phyloP scores from a whole-genome alignment of 75 land plant species.

The Larix kaempferi region DNA sequence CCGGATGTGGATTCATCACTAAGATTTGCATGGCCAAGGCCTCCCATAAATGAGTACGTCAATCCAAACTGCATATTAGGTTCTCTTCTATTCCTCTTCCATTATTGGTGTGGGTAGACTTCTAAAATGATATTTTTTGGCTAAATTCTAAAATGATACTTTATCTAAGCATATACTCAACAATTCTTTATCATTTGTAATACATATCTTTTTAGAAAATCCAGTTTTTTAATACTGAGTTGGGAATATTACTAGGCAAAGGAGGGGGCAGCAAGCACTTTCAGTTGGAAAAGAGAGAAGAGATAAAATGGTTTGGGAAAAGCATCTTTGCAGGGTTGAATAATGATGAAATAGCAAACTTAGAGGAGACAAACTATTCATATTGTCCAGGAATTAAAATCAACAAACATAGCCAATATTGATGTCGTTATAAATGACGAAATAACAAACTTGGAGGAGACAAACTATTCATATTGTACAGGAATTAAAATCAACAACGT shows the following conservation, averaged over 20 bases:
- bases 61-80: background rate
- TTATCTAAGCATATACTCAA: background rate
- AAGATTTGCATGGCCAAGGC: too few relatives aligned
- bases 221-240: slow-evolving; percentile 29
- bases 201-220: background rate
- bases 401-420: slow-evolving; percentile 22
- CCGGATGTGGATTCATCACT: too few relatives aligned
- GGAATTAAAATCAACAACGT: slow-evolving; percentile 47
- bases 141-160: background rate
- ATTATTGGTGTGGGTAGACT: background rate
- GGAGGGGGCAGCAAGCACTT: slow-evolving; percentile 80
- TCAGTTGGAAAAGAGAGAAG: slow-evolving; percentile 80
- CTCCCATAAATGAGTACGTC: too few relatives aligned
- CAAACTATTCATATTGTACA: slow-evolving; percentile 63
- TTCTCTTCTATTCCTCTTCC: background rate
- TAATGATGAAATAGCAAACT: slow-evolving; percentile 33
- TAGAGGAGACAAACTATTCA: slow-evolving; percentile 58
- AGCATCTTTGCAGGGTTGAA: slow-evolving; percentile 70
- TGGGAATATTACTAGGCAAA: slow-evolving; percentile 67
- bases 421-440: slow-evolving; percentile 61
- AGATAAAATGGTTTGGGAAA: slow-evolving; percentile 78
- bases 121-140: too few relatives aligned
- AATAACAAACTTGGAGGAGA: slow-evolving; percentile 40
- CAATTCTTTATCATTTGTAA: background rate
- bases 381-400: slow-evolving; percentile 65